A percentile compares a stretch with the other conserved stretches of the same genome.
These are phyloP conservation scores for Dendrocalamus sinicus DNA, from an alignment of 176 grass and related monocot genomes.

Conservation along the genomic window DNA sequence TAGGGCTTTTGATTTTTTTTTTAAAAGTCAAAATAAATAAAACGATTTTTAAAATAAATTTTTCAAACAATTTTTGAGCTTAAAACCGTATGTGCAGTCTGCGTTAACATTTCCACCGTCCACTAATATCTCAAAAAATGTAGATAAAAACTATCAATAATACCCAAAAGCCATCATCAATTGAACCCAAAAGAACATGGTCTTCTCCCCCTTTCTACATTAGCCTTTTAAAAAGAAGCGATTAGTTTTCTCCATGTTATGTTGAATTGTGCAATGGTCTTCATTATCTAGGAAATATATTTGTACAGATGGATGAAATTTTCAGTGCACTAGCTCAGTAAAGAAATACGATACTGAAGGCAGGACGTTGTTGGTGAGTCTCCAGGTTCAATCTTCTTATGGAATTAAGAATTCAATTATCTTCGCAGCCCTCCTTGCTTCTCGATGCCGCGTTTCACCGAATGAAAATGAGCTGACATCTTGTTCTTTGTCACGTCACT, in stretches of 20 bases:
- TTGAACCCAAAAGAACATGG: no score
- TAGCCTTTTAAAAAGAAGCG: background rate
- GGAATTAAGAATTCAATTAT: background rate
- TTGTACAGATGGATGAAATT: conserved; percentile 2
- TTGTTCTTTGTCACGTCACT: background rate
- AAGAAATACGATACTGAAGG: conserved; percentile 9
- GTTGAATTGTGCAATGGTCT: background rate
- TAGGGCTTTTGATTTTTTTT: no score
- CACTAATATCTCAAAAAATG: no score
- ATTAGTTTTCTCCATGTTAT: background rate
- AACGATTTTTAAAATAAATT: no score
- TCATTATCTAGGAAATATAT: background rate
- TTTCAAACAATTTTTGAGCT: no score
- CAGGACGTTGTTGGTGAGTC: background rate
- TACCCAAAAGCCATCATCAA: no score
- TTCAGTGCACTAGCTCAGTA: background rate
- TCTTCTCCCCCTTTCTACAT: background rate
- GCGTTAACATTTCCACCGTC: no score
- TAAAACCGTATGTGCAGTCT: rapidly evolving
- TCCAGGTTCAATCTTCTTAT: conserved; percentile 8
- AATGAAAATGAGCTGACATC: background rate
- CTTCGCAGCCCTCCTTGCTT: conserved; percentile 17
- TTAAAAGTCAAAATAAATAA: no score
- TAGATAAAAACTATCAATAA: no score
- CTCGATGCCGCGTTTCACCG: background rate